phyloP scores from a whole-genome alignment of 2,329 filamentous ascomycete genomes.

The Hymenoscyphus infarciens region DNA sequence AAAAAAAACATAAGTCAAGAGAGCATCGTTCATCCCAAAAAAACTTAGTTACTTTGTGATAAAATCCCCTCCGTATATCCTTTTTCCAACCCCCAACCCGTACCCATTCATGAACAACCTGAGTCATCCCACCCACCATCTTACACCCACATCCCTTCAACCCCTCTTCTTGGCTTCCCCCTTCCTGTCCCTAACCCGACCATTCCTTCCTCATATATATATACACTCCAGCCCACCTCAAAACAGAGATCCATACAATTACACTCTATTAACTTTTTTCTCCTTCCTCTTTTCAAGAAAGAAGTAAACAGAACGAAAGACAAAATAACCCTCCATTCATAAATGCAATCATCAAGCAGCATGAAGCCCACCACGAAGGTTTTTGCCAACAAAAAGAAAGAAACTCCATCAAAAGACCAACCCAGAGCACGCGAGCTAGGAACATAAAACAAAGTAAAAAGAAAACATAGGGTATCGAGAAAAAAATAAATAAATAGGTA shows the following conservation, averaged over 20 bases:
- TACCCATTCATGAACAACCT: background rate
- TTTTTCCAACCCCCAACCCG: background rate
- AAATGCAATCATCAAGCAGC: background rate
- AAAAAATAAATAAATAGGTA: background rate
- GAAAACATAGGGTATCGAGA: constrained; percentile 3
- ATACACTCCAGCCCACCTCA: background rate
- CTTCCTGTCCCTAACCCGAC: background rate
- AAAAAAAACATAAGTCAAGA: no score
- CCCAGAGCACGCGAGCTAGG: background rate
- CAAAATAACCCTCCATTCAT: background rate
- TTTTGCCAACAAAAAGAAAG: background rate
- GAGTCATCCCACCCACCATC: background rate
- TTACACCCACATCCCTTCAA: background rate
- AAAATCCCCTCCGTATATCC: background rate
- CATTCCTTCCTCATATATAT: background rate
- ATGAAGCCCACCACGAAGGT: background rate
- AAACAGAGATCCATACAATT: background rate
- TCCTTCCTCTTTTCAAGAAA: no score
- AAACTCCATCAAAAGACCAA: background rate
- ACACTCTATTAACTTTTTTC: background rate
- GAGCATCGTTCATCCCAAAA: no score
- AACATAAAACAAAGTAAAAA: background rate
- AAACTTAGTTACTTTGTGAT: background rate
- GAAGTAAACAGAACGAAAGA: background rate
- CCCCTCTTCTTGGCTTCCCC: background rate